Conservation (phyloP, 352 stramenopile genomes). For the Globisporangium carolinianum region DNA sequence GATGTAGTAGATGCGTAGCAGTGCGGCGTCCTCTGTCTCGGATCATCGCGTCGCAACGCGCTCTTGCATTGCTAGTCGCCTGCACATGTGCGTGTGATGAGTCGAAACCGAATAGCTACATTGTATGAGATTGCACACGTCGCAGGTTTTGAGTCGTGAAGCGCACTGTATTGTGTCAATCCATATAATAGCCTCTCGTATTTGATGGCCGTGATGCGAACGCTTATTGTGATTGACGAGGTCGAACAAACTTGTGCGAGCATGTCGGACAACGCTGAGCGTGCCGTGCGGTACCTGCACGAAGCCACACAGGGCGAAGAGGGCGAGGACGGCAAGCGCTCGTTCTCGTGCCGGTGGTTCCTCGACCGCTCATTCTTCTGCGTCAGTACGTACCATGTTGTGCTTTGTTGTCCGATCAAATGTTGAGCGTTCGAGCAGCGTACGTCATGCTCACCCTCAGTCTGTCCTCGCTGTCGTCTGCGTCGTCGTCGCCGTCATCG, state of each 20-base stretch:
- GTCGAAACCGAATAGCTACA: background rate
- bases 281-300: slow-evolving; percentile 57
- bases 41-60: too few species aligned
- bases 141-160: too few species aligned
- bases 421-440: too few species aligned
- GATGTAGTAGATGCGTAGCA: slow-evolving; percentile 3
- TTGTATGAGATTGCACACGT: too few species aligned
- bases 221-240: background rate
- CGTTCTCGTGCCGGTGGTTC: slow-evolving; percentile 70
- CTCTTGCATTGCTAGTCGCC: background rate
- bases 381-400: slow-evolving; percentile 68
- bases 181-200: too few species aligned
- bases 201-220: background rate
- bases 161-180: too few species aligned
- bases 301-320: slow-evolving; percentile 24
- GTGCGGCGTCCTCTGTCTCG: too few species aligned
- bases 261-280: slow-evolving; percentile 36
- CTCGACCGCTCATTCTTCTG: slow-evolving; percentile 77
- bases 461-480: too few species aligned
- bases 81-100: background rate
- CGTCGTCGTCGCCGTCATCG: too few species aligned
- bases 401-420: too few species aligned
- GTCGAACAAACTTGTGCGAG: background rate
- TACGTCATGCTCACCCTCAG: too few species aligned
- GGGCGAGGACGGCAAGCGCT: slow-evolving; percentile 29